These are phyloP conservation scores for Draba incana DNA, from an alignment of 345 rosid species.

Conservation along the genomic window DNA sequence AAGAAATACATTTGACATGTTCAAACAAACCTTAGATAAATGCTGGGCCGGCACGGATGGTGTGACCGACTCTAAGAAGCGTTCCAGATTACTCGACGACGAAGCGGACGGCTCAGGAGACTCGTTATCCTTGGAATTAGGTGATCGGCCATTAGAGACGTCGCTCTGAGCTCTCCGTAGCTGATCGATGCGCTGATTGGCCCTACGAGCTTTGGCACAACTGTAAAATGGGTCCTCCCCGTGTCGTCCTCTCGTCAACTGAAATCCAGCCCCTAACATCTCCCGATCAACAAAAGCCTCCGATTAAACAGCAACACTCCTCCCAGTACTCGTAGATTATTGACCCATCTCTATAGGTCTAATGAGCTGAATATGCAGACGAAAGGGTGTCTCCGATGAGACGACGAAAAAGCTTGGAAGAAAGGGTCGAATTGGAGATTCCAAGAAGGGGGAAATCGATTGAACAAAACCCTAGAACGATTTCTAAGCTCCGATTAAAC, in stretches of 20 bases:
- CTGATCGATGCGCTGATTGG: slow-evolving; percentile 45
- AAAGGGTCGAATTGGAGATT: slow-evolving; percentile 33
- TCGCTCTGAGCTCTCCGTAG: slow-evolving; percentile 51
- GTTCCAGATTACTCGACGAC: slow-evolving; percentile 49
- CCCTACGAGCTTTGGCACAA: slow-evolving; percentile 46
- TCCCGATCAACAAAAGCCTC: slow-evolving; percentile 15
- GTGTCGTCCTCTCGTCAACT: slow-evolving; percentile 45
- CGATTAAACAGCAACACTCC: slow-evolving; percentile 10
- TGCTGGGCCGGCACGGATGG: slow-evolving; percentile 56
- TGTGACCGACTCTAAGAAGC: slow-evolving; percentile 55
- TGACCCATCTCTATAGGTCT: background rate
- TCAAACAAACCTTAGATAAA: slow-evolving; percentile 49
- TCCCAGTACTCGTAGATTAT: slow-evolving; percentile 1
- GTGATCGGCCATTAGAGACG: slow-evolving; percentile 39
- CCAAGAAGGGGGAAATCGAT: slow-evolving; percentile 29
- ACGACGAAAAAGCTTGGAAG: slow-evolving; percentile 15
- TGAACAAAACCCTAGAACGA: background rate
- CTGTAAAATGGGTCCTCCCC: slow-evolving; percentile 56
- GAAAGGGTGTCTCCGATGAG: slow-evolving; percentile 20
- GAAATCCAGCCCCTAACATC: slow-evolving; percentile 59
- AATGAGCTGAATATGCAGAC: slow-evolving; percentile 9
- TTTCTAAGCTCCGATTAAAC: slow-evolving; percentile 38
- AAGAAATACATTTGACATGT: background rate
- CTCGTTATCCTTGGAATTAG: slow-evolving; percentile 32
- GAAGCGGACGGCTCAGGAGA: slow-evolving; percentile 29